Conservation (phyloP, 2,329 filamentous ascomycete genomes). For the Sarocladium kiliense region DNA sequence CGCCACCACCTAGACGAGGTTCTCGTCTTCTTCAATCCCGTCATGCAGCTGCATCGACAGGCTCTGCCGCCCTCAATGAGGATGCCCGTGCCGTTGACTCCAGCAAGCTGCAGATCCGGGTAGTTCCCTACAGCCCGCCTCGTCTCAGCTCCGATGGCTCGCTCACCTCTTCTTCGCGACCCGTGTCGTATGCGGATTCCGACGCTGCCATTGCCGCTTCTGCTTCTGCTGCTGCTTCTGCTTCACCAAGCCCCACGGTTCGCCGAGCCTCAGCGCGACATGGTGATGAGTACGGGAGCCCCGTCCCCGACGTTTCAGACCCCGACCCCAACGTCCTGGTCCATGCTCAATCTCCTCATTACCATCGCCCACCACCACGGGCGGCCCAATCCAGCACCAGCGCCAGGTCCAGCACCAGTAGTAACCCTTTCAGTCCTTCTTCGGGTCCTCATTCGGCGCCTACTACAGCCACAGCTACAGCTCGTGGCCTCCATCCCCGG, state of each 20-base stretch:
- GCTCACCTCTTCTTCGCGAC: constrained; percentile 15
- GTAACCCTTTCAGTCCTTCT: neutral
- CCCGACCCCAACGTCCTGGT: neutral
- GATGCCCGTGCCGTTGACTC: neutral
- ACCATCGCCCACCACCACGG: neutral
- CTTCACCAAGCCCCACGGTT: constrained; percentile 4
- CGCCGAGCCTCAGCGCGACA: constrained; percentile 6
- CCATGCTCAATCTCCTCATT: neutral
- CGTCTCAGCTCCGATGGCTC: constrained; percentile 27
- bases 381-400: too few relatives aligned
- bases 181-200: constrained; percentile 18
- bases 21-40: constrained; percentile 1
- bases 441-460: neutral
- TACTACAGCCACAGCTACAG: too few relatives aligned
- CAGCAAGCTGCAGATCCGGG: constrained; percentile 25
- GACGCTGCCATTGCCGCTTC: neutral
- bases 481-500: neutral
- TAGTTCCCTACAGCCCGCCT: constrained; percentile 34
- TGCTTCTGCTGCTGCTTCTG: constrained; percentile 2
- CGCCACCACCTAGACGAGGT: neutral
- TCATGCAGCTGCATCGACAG: constrained; percentile 9
- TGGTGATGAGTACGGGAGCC: neutral
- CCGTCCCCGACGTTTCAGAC: constrained; percentile 4
- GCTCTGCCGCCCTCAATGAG: constrained; percentile 12
- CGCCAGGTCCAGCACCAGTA: too few relatives aligned